These are phyloP conservation scores for Neurospora sp. DNA, from an alignment of 495 filamentous ascomycete species.

Conservation along the genomic window DNA sequence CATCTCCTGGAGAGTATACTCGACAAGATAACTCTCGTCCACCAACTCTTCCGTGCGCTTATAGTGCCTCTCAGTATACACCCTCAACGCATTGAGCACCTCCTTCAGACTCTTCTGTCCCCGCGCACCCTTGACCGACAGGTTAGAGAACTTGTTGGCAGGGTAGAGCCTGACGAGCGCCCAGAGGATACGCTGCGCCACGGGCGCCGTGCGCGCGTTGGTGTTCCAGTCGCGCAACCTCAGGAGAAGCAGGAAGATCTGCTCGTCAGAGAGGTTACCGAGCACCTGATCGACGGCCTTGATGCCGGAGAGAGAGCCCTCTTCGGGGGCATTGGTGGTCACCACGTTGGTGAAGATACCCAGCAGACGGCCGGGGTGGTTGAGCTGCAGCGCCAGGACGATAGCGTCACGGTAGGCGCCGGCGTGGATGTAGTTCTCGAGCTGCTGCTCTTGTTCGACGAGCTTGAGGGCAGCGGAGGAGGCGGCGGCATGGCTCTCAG, in stretches of 20 bases:
- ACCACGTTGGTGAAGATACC: constrained; percentile 73
- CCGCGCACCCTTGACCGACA: constrained; percentile 51
- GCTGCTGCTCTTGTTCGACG: constrained; percentile 83
- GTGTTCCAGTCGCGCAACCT: constrained; percentile 93
- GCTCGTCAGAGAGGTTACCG: constrained; percentile 63
- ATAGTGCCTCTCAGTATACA: constrained; percentile 89
- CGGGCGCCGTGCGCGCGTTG: constrained; percentile 72
- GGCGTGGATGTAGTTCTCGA: constrained; percentile 82
- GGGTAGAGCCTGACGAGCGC: constrained; percentile 70
- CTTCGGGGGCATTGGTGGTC: constrained; percentile 48
- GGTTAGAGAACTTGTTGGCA: constrained; percentile 50
- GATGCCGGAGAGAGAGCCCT: constrained; percentile 57
- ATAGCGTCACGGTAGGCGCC: constrained; percentile 87
- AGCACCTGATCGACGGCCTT: constrained; percentile 79
- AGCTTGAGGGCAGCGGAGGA: constrained; percentile 62
- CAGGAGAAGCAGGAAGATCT: constrained; percentile 68
- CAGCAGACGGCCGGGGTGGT: constrained; percentile 82
- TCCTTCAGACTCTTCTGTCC: constrained; percentile 64
- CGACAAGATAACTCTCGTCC: constrained; percentile 91
- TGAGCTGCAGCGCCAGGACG: constrained; percentile 78
- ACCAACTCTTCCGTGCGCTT: constrained; percentile 73
- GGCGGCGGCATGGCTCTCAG: constrained; percentile 60
- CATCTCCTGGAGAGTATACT: constrained; percentile 91
- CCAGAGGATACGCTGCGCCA: constrained; percentile 79
- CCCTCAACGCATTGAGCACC: constrained; percentile 68